Evolutionary conservation across 2,329 filamentous ascomycete genomes (phyloP).

Genomic region (Calonectria honghensis): DNA sequence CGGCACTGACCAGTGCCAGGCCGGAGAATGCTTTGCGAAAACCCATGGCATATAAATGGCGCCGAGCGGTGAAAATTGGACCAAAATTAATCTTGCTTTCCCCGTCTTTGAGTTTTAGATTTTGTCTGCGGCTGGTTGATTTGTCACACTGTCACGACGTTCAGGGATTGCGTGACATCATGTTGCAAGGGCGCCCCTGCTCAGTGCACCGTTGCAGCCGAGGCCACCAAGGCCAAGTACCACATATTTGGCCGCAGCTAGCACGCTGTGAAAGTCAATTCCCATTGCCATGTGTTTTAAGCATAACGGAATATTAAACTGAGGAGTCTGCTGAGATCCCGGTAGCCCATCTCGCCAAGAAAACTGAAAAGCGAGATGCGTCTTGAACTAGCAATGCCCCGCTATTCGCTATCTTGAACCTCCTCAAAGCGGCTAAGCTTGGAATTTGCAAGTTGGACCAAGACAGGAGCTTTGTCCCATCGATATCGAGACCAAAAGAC

Average conservation of each 20-base stretch:
- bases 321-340: not conserved
- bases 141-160: not conserved
- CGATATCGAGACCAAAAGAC: no score
- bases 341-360: not conserved
- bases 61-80: not conserved
- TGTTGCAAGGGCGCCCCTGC: constrained; percentile 1
- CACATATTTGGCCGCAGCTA: not conserved
- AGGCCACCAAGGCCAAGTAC: not conserved
- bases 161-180: constrained; percentile 3
- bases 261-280: not conserved
- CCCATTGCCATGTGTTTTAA: not conserved
- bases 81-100: not conserved
- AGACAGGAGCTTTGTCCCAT: not conserved
- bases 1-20: not conserved
- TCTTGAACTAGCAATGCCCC: not conserved
- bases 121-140: not conserved
- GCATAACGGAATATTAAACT: not conserved
- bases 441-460: not conserved
- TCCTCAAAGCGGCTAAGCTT: not conserved
- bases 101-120: not conserved
- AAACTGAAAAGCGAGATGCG: not conserved
- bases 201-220: not conserved
- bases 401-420: not conserved
- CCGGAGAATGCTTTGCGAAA: constrained; percentile 2
- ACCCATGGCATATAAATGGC: not conserved